phyloP scores from a whole-genome alignment of 441 rosid species.

The Adansonia gregorii region DNA sequence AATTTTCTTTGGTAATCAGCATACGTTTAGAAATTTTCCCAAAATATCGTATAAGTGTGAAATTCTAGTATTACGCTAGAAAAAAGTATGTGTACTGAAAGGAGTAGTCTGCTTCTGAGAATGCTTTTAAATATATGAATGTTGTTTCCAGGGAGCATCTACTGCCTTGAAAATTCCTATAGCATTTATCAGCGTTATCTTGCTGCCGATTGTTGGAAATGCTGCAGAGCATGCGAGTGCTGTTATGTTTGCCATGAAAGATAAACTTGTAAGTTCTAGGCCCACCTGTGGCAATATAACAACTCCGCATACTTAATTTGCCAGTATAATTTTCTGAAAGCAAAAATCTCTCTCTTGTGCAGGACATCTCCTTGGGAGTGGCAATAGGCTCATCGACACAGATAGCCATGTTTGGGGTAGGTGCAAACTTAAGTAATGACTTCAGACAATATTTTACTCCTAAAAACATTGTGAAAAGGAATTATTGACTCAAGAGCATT shows the following conservation, averaged over 20 bases:
- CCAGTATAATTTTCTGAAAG: background rate
- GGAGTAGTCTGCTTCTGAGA: background rate
- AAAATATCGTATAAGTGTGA: background rate
- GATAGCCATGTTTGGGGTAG: slow-evolving; percentile 89
- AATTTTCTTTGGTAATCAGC: background rate
- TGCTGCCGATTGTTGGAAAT: slow-evolving; percentile 58
- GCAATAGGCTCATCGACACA: slow-evolving; percentile 80
- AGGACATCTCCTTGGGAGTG: slow-evolving; percentile 62
- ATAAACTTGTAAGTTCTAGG: slow-evolving; percentile 70
- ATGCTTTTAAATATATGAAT: background rate
- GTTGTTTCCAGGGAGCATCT: slow-evolving; percentile 68
- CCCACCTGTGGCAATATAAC: background rate
- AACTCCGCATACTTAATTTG: background rate
- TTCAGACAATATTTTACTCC: background rate
- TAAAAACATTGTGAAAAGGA: background rate
- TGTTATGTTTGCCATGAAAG: slow-evolving; percentile 25
- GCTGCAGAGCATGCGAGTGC: no score
- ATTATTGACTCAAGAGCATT: background rate
- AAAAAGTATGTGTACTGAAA: background rate
- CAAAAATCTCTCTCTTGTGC: slow-evolving; percentile 18
- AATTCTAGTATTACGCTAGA: background rate
- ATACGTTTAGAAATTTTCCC: background rate
- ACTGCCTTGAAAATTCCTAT: slow-evolving; percentile 66
- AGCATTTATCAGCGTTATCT: slow-evolving; percentile 75
- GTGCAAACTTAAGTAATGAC: slow-evolving; percentile 21